Evolutionary conservation across 345 rosid genomes (phyloP), one percentile per base, ranked within the genome.

Genomic region (Eucalyptus lansdowneana): DNA sequence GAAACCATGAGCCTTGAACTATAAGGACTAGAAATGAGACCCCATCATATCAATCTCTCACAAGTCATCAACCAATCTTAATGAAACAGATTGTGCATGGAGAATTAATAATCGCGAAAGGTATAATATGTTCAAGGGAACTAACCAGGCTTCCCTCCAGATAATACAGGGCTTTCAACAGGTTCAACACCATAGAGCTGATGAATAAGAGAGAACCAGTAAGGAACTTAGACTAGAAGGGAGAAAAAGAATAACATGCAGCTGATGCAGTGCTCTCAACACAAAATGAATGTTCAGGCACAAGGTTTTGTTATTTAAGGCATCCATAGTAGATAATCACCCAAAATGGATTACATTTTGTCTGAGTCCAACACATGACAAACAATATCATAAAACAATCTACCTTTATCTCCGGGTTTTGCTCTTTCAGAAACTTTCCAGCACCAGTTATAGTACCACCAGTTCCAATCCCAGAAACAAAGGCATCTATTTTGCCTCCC

Each of bases 381-480:
- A 88, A 29, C 22, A 50, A 69, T 40, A 76, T 37, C n/a, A 40
- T 17, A 67, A 88, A 34, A 19, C 44, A 88, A 87, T 90, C 50
- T 90, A 96, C 99, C 96, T 95, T 97, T 37, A 97, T 90, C 85
- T 95, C 87, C 1, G 98, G 94, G 87, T 96, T 96, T 65, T 95
- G 95, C 90, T 96, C 99, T 90, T 94, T 97, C 14, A 97, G 96
- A 91, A 92, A 96, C 90, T 95, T 97, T 31, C 99, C 99, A 12
- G 93, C 93, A 89, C 99, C 99, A 27, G 99, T 96, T 56, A 96
- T 92, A 87, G 99, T 97, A 89, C 99, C 99, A 42, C 99, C 99
- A 67, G 99, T 97, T 88, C 99, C 98, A 80, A 97, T 96, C 50
- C 99, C 99, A 14, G 99, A 96, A 88, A 97, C 96, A 91, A 96